Evolutionary conservation across 140 eudicot species (phyloP), one percentile per base, ranked within the genome.

Genomic region (Erigeron philadelphicus): DNA sequence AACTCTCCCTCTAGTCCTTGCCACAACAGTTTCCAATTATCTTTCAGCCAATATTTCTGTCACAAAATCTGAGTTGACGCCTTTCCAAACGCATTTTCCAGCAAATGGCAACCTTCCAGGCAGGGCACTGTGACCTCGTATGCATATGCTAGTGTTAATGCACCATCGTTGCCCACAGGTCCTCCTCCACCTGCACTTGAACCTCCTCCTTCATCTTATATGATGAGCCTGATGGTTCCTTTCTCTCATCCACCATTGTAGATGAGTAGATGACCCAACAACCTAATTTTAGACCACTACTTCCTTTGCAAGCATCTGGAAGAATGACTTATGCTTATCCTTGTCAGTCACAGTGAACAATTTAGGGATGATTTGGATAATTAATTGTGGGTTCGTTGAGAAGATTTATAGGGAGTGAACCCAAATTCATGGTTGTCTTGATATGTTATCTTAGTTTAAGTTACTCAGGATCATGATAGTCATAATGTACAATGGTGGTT

Each of bases 171-270:
- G 75, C 84, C 84, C 13, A 62, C 86, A 1, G 83, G 78, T 54
- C 69, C 70, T 1, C 87, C 83, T 5, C 81, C 84, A 45, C 81
- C 81, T 9, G 87, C 81, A 8, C 79, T 80, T 13, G 76, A 79
- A 8, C 95, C 95, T 10, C 94, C 85, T 3, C 67, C 89, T 31
- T 89, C 85, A 4, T 70, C 89, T 31, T 89, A 90, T 71, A 88
- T 85, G 90, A 73, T 82, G 75, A 83, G 82, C 67, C 84, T 84
- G 6, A 81, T 90, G 85, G 84, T 85, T 74, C 88, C 97, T 44
- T 40, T 85, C 82, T 55, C 76, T 67, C 93, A 83, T 46, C 87
- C 78, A 49, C 83, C 76, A 1, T n/a, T 80, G 68, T 84, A 79
- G 64, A 69, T 77, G 72, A 35, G 68, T 84, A 79, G 64, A 69